Evolutionary conservation across 1,139 yeast genomes (phyloP).

Genomic region (Hemisphaericaspora lyxosophila): DNA sequence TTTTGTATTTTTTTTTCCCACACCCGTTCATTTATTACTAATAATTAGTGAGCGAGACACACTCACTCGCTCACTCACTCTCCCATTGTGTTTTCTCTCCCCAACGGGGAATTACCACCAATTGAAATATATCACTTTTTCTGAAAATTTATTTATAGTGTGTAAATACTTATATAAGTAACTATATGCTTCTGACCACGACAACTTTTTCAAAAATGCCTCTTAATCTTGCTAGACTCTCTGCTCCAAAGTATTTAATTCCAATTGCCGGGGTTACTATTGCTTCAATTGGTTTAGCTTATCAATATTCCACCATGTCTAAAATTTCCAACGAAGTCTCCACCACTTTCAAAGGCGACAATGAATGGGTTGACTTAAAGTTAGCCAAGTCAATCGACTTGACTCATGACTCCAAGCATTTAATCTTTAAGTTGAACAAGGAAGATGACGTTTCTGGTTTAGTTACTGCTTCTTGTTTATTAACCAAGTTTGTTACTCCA

Average conservation of each 20-base stretch:
- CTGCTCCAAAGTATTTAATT: conserved; percentile 27
- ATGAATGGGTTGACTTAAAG: conserved; percentile 80
- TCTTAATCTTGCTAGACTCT: conserved; percentile 10
- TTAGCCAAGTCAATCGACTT: conserved; percentile 56
- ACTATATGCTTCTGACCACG: too few relatives aligned
- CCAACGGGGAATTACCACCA: too few relatives aligned
- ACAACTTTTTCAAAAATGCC: neutral
- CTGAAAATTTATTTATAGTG: too few relatives aligned
- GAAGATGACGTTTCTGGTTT: conserved; percentile 75
- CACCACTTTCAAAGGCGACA: conserved; percentile 65
- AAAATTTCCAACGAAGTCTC: conserved; percentile 47
- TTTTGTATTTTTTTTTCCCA: too few relatives aligned
- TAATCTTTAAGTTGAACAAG: conserved; percentile 70
- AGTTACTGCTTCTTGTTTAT: conserved; percentile 72
- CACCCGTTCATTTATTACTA: too few relatives aligned
- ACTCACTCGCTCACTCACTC: too few relatives aligned
- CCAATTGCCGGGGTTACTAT: conserved; percentile 47
- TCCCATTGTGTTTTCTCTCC: too few relatives aligned
- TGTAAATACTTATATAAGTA: too few relatives aligned
- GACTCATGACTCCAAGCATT: conserved; percentile 64
- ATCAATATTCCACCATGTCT: conserved; percentile 34
- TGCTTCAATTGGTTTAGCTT: conserved; percentile 53
- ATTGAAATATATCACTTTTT: too few relatives aligned
- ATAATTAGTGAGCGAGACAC: too few relatives aligned
- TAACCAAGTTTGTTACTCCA: conserved; percentile 78